A percentile compares a stretch with the other conserved stretches of the same genome.
phyloP scores from a whole-genome alignment of 305 asterid genomes.

The Fraxinus albicans region DNA sequence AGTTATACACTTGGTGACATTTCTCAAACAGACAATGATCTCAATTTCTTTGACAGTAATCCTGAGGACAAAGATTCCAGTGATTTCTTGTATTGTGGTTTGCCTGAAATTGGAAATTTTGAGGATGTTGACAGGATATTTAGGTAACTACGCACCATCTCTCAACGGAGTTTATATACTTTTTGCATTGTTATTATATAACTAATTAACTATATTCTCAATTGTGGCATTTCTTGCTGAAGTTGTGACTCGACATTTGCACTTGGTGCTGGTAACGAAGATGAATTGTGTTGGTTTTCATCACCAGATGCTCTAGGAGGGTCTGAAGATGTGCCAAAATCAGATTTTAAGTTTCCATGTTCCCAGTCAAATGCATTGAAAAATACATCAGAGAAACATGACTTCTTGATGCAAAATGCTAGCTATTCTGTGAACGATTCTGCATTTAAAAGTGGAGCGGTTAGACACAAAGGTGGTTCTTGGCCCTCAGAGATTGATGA shows the following conservation, averaged over 20 bases:
- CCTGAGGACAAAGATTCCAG: slow-evolving; percentile 55
- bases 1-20: slow-evolving; percentile 51
- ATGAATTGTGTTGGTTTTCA: slow-evolving; percentile 67
- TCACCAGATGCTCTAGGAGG: slow-evolving; percentile 58
- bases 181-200: slow-evolving; percentile 17
- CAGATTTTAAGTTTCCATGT: slow-evolving; percentile 52
- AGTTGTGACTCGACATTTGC: slow-evolving; percentile 83
- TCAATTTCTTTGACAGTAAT: slow-evolving; percentile 44
- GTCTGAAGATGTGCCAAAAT: slow-evolving; percentile 37
- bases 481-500: slow-evolving; percentile 42
- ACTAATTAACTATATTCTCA: slow-evolving; percentile 10
- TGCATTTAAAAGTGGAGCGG: slow-evolving; percentile 28
- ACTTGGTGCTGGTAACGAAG: slow-evolving; percentile 58
- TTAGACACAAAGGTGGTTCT: slow-evolving; percentile 38
- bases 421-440: slow-evolving; percentile 37
- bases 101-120: slow-evolving; percentile 82
- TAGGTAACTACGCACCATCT: slow-evolving; percentile 48
- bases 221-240: slow-evolving; percentile 39
- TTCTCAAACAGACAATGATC: slow-evolving; percentile 44
- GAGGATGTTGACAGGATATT: slow-evolving; percentile 86
- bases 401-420: slow-evolving; percentile 26
- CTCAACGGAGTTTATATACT: slow-evolving; percentile 1
- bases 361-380: slow-evolving; percentile 40
- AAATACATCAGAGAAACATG: slow-evolving; percentile 35
- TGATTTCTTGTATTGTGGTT: slow-evolving; percentile 57